These are phyloP conservation scores for Rhododendron mucronatum DNA, from an alignment of 148 eudicot species.

Conservation along the genomic window DNA sequence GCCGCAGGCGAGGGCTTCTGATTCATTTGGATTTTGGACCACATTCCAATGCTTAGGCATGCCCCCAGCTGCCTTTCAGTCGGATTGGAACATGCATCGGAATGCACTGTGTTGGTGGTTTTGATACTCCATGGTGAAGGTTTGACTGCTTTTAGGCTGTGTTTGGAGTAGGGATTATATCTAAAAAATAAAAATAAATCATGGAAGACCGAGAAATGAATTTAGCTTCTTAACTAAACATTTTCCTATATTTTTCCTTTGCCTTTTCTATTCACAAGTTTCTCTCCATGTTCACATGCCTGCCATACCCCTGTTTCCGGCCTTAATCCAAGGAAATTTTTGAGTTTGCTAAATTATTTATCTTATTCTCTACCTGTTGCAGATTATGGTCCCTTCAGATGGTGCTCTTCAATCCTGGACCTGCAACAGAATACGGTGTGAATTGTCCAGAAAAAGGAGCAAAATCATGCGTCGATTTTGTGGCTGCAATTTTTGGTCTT, in stretches of 20 bases:
- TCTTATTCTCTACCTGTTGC: not conserved
- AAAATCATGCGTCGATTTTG: not conserved
- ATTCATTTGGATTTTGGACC: slow-evolving; percentile 7
- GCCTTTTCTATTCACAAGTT: not conserved
- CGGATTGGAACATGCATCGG: not conserved
- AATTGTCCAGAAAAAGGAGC: not conserved
- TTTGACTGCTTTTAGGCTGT: not conserved
- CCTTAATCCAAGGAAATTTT: not conserved
- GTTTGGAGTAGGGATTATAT: not conserved
- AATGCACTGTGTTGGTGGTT: not conserved
- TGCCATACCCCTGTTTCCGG: not conserved
- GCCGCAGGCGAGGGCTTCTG: not conserved
- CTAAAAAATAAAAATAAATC: not conserved
- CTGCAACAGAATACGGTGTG: not conserved
- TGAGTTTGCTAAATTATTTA: not conserved
- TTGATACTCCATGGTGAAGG: not conserved
- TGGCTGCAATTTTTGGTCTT: not conserved
- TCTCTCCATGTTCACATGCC: not conserved
- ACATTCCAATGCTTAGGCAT: not conserved
- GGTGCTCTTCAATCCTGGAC: not conserved
- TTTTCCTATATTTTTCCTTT: not conserved
- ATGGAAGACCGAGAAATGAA: not conserved
- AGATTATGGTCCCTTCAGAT: slow-evolving; percentile 3
- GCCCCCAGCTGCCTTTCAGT: not conserved
- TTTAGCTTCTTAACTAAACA: not conserved